These are phyloP conservation scores for Ustilago hordei DNA, from an alignment of 1,284 basidiomycete species.

Conservation along the genomic window DNA sequence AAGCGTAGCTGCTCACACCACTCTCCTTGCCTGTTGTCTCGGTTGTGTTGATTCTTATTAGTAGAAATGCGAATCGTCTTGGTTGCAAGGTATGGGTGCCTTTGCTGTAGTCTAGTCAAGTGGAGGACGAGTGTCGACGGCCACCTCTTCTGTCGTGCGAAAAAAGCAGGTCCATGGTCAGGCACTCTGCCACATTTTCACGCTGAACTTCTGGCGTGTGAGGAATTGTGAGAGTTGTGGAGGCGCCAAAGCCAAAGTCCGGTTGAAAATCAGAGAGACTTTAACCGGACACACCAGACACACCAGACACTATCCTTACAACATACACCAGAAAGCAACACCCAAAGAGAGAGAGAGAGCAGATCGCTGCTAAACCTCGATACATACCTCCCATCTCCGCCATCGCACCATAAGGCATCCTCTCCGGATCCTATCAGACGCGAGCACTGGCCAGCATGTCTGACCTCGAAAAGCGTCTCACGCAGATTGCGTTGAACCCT, in stretches of 20 bases:
- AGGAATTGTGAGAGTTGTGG: slow-evolving; percentile 5
- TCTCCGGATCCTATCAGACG: not conserved
- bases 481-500: slow-evolving; percentile 72
- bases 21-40: not conserved
- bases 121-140: no score
- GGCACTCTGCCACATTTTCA: slow-evolving; percentile 5
- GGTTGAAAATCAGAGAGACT: not conserved
- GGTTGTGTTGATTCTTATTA: slow-evolving; percentile 1
- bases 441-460: slow-evolving; percentile 22
- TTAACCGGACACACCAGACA: slow-evolving; percentile 6
- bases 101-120: not conserved
- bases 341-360: no score
- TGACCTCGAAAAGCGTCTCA: slow-evolving; percentile 47
- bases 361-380: no score
- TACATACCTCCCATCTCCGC: no score
- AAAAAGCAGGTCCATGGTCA: not conserved
- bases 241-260: slow-evolving; percentile 4
- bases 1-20: not conserved
- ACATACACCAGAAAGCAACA: no score
- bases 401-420: no score
- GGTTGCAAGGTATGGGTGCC: not conserved
- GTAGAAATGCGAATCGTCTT: slow-evolving; percentile 1
- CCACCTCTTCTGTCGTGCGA: not conserved
- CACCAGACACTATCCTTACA: not conserved
- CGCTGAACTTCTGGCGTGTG: slow-evolving; percentile 3